Conservation (phyloP, 352 stramenopile genomes). For the Phytophthora niederhauseri region DNA sequence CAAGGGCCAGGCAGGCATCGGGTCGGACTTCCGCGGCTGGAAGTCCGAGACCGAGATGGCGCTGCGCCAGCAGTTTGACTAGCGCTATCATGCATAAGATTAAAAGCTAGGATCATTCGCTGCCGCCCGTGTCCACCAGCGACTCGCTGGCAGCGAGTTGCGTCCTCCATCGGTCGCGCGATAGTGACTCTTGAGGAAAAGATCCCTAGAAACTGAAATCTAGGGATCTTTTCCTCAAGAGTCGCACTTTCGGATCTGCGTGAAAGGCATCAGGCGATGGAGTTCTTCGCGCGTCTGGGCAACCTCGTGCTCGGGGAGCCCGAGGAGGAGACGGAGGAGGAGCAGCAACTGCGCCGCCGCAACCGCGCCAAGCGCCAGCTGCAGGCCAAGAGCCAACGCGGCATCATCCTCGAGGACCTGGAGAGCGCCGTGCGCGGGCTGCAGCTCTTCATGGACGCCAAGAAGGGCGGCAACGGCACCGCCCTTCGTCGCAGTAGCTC, state of each 20-base stretch:
- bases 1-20: conserved; percentile 79
- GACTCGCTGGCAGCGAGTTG: no score
- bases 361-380: conserved; percentile 64
- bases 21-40: conserved; percentile 75
- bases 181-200: no score
- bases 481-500: conserved; percentile 18
- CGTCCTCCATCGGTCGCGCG: no score
- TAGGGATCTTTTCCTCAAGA: conserved; percentile 11
- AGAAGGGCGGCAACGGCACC: conserved; percentile 24
- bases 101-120: no score
- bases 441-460: conserved; percentile 56
- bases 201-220: no score
- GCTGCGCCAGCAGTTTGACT: conserved; percentile 82
- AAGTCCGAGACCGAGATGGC: conserved; percentile 85
- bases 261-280: conserved; percentile 46
- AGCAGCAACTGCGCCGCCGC: conserved; percentile 50
- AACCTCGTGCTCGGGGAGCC: conserved; percentile 52
- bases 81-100: background rate
- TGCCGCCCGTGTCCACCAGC: no score
- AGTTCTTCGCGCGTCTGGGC: conserved; percentile 62
- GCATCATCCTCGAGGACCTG: conserved; percentile 82
- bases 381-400: conserved; percentile 77
- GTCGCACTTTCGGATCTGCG: conserved; percentile 17
- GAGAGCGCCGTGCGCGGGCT: conserved; percentile 68
- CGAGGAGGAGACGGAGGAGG: conserved; percentile 61